Evolutionary conservation across 2,329 filamentous ascomycete species (phyloP), one percentile per base, ranked within the genome.

Genomic region (Furcasterigmium sp.): DNA sequence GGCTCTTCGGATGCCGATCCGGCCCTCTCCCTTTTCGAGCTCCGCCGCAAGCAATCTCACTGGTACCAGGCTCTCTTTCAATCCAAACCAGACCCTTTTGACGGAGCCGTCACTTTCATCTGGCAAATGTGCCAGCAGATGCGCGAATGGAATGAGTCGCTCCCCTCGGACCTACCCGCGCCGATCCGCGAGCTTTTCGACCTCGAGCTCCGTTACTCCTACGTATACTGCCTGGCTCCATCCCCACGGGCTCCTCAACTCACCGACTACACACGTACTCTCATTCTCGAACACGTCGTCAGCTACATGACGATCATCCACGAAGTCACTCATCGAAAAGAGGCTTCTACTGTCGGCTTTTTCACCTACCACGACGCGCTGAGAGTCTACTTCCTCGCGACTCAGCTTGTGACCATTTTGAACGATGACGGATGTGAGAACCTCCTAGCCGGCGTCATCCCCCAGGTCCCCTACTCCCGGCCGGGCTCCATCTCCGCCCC

Each of bases 31-130:
- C 68, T 95, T 2, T 91, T 95, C 58, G 82, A 84, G 53, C 78
- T 97, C 8, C 85, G 91, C n/a, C 79, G 84, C 46, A 78, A 88
- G 7, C 85, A 97, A 60, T 97, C 93, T 0, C 76, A 77, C 39
- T 95, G 89, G 80, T 97, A 97, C 55, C 90, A 94, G 56, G 80
- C 84, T 18, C 78, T 96, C 3, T 93, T 93, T 57, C 88, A 93
- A 56, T 86, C 83, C 15, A 85, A 86, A 9, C 78, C 82, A 1
- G 72, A 76, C 2, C 77, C 80, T n/a, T 74, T 88, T 45, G 70
- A 78, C 15, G 81, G 91, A 42, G 76, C 87, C 1, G 75, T 84
- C 10, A 74, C 76, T 0, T 89, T 86, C 58, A 78, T 90, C 37
- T 90, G 86, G 83, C 78, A 82, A 45, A 82, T 82, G 63, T 91